Conservation (phyloP, 495 filamentous ascomycete species). For the Aspergillus incahuasiensis region DNA sequence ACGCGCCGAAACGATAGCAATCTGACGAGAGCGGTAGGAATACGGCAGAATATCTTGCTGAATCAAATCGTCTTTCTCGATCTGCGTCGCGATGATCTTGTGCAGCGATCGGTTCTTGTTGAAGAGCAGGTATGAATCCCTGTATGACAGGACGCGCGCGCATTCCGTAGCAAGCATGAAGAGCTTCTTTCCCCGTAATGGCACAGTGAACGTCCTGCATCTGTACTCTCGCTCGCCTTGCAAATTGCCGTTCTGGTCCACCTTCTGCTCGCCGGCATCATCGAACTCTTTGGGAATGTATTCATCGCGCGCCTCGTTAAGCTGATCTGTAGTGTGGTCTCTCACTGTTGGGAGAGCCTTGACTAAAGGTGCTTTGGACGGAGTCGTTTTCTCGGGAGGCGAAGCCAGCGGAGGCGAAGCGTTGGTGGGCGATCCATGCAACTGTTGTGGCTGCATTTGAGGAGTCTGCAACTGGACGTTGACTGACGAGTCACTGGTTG, state of each 20-base stretch:
- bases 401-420: slow-evolving; percentile 67
- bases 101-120: slow-evolving; percentile 97
- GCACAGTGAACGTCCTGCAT: slow-evolving; percentile 90
- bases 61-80: slow-evolving; percentile 95
- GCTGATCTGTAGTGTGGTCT: slow-evolving; percentile 96
- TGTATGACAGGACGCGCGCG: slow-evolving; percentile 87
- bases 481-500: slow-evolving; percentile 44
- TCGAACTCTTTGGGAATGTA: slow-evolving; percentile 94
- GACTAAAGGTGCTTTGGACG: slow-evolving; percentile 77
- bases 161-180: slow-evolving; percentile 99
- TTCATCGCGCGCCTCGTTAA: slow-evolving; percentile 88
- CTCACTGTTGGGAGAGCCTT: slow-evolving; percentile 95
- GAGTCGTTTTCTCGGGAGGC: slow-evolving; percentile 74
- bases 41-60: slow-evolving; percentile 93
- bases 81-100: slow-evolving; percentile 96
- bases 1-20: slow-evolving; percentile 95
- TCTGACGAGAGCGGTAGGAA: slow-evolving; percentile 95
- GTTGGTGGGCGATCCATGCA: slow-evolving; percentile 45
- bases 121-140: slow-evolving; percentile 96
- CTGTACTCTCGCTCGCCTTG: slow-evolving; percentile 82
- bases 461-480: slow-evolving; percentile 66
- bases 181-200: slow-evolving; percentile 82
- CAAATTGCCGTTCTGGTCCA: slow-evolving; percentile 73
- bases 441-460: slow-evolving; percentile 65
- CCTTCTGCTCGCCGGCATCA: slow-evolving; percentile 89